phyloP scores from a whole-genome alignment of 2,329 filamentous ascomycete genomes.

The Penicillium glabrum region DNA sequence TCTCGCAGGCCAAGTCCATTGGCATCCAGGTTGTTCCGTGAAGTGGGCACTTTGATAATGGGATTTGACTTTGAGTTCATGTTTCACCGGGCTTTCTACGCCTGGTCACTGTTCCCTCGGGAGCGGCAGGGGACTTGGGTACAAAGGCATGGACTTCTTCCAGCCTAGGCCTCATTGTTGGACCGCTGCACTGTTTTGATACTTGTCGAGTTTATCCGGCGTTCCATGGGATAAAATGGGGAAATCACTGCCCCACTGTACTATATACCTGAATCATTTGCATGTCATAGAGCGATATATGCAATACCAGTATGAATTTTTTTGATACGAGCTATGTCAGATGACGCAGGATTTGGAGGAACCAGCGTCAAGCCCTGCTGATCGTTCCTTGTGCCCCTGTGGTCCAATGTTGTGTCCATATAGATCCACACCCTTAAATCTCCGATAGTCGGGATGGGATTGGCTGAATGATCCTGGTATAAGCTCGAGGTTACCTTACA shows the following conservation, averaged over 20 bases:
- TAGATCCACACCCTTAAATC: not conserved
- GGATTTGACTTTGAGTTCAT: not conserved
- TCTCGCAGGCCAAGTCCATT: constrained; percentile 73
- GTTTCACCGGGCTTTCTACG: not conserved
- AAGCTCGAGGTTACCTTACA: not conserved
- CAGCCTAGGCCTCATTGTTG: not conserved
- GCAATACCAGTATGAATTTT: not conserved
- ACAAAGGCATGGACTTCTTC: not conserved
- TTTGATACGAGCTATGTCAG: not conserved
- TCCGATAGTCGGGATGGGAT: not conserved
- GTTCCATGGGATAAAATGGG: not conserved
- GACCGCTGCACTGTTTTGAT: not conserved
- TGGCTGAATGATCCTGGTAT: not conserved
- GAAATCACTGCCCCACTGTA: not conserved
- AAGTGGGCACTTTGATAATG: not conserved
- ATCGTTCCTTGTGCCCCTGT: not conserved
- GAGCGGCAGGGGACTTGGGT: not conserved
- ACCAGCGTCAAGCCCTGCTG: not conserved
- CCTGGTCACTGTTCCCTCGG: not conserved
- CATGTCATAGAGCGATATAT: not conserved
- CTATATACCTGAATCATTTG: constrained; percentile 2
- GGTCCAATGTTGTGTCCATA: not conserved
- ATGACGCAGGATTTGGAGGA: not conserved
- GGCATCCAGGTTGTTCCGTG: constrained; percentile 70
- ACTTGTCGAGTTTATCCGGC: not conserved